These are phyloP conservation scores for Globisporangium nunn DNA, from an alignment of 352 stramenopile species.

Conservation along the genomic window DNA sequence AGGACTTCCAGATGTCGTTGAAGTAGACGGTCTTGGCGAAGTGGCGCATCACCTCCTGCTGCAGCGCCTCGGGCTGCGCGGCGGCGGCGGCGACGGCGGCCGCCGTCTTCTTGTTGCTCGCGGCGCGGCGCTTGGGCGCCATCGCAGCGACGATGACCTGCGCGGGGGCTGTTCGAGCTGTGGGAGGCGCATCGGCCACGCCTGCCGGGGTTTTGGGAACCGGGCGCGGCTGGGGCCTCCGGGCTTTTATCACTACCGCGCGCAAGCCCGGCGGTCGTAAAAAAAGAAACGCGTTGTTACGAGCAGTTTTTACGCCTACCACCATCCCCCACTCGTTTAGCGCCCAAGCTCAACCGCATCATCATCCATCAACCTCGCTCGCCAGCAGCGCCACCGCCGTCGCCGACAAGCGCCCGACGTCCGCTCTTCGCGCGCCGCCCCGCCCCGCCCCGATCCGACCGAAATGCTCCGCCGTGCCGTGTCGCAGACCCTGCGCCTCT, in stretches of 20 bases:
- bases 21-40: constrained; percentile 84
- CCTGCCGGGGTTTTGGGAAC: no score
- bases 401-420: neutral
- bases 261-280: neutral
- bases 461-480: constrained; percentile 60
- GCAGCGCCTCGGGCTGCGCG: constrained; percentile 25
- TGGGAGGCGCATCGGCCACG: neutral
- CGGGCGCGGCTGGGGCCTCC: neutral
- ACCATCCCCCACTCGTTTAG: constrained; percentile 10
- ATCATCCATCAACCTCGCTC: neutral
- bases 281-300: neutral
- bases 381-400: neutral
- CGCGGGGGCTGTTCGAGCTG: neutral
- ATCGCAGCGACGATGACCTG: neutral
- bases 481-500: constrained; percentile 16
- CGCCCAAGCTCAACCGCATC: neutral
- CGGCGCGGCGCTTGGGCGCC: constrained; percentile 11
- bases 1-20: constrained; percentile 80
- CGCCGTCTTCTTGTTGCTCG: constrained; percentile 13
- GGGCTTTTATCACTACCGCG: neutral
- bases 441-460: neutral
- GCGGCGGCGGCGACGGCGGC: constrained; percentile 4
- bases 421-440: neutral
- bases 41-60: constrained; percentile 69
- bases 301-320: neutral